Evolutionary conservation across 257 asterid genomes (phyloP).

Genomic region (Linderniella brevidens): DNA sequence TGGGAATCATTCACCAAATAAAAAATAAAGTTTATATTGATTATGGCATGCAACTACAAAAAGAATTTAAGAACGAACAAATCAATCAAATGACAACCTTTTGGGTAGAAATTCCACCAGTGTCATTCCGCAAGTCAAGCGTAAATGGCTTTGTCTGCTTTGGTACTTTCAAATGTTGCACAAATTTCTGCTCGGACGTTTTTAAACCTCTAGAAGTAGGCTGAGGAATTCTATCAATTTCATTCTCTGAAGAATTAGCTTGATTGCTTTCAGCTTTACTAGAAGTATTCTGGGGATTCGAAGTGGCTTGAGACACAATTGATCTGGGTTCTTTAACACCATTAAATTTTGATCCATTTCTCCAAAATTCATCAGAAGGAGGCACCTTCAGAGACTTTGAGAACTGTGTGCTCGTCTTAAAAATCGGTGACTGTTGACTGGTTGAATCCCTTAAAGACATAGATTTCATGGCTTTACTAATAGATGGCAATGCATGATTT

Average conservation of each 20-base stretch:
- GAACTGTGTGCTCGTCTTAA: constrained; percentile 14
- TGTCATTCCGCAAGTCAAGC: constrained; percentile 17
- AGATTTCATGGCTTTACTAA: constrained; percentile 15
- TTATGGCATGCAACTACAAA: too few species aligned
- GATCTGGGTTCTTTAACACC: constrained; percentile 18
- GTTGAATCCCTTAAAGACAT: constrained; percentile 13
- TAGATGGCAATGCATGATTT: too few species aligned
- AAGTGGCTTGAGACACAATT: background rate
- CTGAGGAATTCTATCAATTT: constrained; percentile 19
- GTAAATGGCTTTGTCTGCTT: constrained; percentile 24
- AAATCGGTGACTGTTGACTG: constrained; percentile 17
- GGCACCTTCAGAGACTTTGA: constrained; percentile 18
- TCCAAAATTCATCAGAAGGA: constrained; percentile 17
- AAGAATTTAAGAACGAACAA: too few species aligned
- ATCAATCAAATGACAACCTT: constrained; percentile 15
- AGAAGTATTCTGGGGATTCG: background rate
- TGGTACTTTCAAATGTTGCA: constrained; percentile 33
- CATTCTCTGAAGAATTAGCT: constrained; percentile 11
- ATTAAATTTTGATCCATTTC: constrained; percentile 12
- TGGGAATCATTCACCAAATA: background rate
- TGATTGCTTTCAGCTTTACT: constrained; percentile 16
- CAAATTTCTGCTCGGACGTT: constrained; percentile 33
- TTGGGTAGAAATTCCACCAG: constrained; percentile 14
- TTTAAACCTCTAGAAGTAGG: constrained; percentile 23
- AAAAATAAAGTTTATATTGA: background rate